These are phyloP conservation scores for Stephanodiscus triporus DNA, from an alignment of 108 stramenopile species.

Conservation along the genomic window DNA sequence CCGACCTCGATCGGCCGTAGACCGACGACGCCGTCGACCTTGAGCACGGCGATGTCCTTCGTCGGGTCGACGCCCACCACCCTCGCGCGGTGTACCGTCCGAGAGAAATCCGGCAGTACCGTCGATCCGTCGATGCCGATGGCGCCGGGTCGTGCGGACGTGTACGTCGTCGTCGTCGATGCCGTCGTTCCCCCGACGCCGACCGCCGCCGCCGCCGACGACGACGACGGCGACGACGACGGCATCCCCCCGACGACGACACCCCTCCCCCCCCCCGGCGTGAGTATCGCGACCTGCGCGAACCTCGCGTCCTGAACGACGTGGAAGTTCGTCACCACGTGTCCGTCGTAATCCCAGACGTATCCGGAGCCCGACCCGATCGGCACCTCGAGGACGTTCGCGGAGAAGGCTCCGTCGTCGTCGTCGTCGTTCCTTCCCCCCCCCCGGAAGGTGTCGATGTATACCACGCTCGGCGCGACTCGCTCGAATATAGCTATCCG, in stretches of 20 bases:
- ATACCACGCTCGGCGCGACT: constrained; percentile 74
- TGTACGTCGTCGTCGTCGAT: constrained; percentile 17
- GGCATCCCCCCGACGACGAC: too few species aligned
- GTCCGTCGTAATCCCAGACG: constrained; percentile 87
- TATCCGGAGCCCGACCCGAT: constrained; percentile 88
- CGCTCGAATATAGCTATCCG: constrained; percentile 77
- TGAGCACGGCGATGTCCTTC: constrained; percentile 93
- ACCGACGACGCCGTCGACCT: constrained; percentile 61
- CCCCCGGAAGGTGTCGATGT: constrained; percentile 81
- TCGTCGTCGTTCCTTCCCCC: too few species aligned
- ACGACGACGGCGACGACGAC: neutral
- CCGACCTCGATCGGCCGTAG: constrained; percentile 67
- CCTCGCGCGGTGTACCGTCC: constrained; percentile 75
- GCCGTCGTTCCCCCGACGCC: neutral
- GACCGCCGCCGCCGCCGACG: neutral
- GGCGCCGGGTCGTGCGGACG: constrained; percentile 35
- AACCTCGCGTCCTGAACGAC: constrained; percentile 84
- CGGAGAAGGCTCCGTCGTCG: constrained; percentile 63
- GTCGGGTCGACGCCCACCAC: constrained; percentile 91
- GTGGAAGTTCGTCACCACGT: constrained; percentile 79
- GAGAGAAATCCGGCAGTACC: constrained; percentile 28
- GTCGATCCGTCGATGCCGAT: constrained; percentile 23
- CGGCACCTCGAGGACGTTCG: constrained; percentile 70
- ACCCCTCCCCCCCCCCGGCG: neutral
- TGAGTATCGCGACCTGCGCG: constrained; percentile 71